Evolutionary conservation across 371 early-diverging fungal species (phyloP), one percentile per base, ranked within the genome.

Genomic region (Rhizopus sp.): DNA sequence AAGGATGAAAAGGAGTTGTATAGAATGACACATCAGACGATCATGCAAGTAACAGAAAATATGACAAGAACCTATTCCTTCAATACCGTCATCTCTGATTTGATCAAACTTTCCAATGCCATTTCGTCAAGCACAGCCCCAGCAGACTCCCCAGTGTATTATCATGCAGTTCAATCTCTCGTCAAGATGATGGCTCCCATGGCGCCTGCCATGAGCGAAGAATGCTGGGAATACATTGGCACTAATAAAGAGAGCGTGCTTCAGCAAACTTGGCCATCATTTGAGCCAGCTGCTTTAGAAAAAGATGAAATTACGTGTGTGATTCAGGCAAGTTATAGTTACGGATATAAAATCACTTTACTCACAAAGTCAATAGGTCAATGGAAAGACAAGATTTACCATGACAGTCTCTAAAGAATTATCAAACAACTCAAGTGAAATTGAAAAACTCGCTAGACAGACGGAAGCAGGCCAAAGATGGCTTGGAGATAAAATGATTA

Each of bases 41-140:
- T 79, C 47, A 72, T 73, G 16, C 78, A 88, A 82, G 84, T 88
- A 7, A 88, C 91, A 0, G 78, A 73, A 5, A 78, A 83, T 1
- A 62, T 93, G 69, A 64, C 77, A 7, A 67, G 59, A 16, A 77
- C 87, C 0, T 89, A 81, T 66, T 72, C 81, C 3, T 89, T 93
- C 69, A 90, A 93, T 73, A 89, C 92, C 0, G 90, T 88, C 23
- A 90, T 93, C 54, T 83, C 93, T 0, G 77, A 84, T 59, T 73
- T 95, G 37, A 93, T 93, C 70, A 92, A 94, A 64, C 72, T 94
- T n/a, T 85, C 90, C 33, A 91, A 89, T 57, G 72, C 78, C 35
- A 65, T 91, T 33, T 37, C 57, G 7, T 13, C 53, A 4, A 23
- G 51, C 0, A 4, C 29, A 7, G 30, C 72, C 6, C 23, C 38